Base-by-base conservation (phyloP, 257 asterid genomes). In the Nicotiana attenuata region DNA sequence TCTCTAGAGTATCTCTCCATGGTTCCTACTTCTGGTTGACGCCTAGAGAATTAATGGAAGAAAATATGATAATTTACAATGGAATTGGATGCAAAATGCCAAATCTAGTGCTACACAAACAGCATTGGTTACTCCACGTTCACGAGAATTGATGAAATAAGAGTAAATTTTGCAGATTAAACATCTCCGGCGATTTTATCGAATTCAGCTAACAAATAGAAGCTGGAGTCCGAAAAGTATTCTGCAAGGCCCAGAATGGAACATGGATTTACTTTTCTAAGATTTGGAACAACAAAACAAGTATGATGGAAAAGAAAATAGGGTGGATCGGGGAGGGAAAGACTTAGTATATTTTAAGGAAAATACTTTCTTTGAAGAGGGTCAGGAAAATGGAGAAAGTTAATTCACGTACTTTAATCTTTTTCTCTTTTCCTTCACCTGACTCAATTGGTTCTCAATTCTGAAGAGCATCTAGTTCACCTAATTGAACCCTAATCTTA, bases 141-240 rank as follows among this genome's bases (percentile, higher is more conserved):
- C 77, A 20, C 45, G 77, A 69, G 33, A 41, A 69, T 69, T 69
- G 77, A 69, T 69, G 77, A 69, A 20, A 69, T 56, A 68, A 68
- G 57, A 69, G 3, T 41, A 69, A 20, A 69, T 68, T 69, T 41
- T 38, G 20, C 57, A 69, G 77, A n/a, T 69, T 41, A 69, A 41
- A 69, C n/a, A 69, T 69, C 77, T 20, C 20, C 13, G n/a, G 45
- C 5, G 56, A 69, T 69, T 69, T 68, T 69, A 22, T 41, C 22
- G n/a, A 35, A 69, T 69, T 69, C 33, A n/a, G 33, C 77, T 69
- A 69, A 41, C 26, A 41, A 41, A 69, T 38, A 20, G 77, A 69
- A 69, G 57, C 20, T 69, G 33, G n/a, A 41, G 56, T 69, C 77
- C 77, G 45, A 20, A 67, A 41, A 3, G 5, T 69, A 41, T n/a